Percentiles rank a stretch among this genome's conserved stretches.
Evolutionary conservation across 192 early-diverging fungal genomes (phyloP).

Genomic region (Lobulomyces angularis): DNA sequence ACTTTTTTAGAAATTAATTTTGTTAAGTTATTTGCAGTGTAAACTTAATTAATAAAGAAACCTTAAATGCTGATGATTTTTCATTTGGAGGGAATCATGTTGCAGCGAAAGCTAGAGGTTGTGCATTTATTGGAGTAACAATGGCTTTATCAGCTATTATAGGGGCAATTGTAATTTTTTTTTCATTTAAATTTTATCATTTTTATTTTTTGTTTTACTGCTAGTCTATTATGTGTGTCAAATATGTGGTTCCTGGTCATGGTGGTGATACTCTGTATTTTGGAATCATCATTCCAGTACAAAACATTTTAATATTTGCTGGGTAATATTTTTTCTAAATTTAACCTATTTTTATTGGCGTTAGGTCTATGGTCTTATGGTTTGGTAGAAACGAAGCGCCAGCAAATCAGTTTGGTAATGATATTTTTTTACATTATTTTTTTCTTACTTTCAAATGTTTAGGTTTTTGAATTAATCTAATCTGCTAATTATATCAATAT

Average conservation of each 20-base stretch:
- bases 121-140: constrained; percentile 35
- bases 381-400: constrained; percentile 40
- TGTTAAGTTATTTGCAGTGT: constrained; percentile 12
- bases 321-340: constrained; percentile 9
- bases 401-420: too few relatives aligned
- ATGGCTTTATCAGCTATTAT: constrained; percentile 34
- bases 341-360: neutral
- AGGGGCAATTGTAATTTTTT: constrained; percentile 22
- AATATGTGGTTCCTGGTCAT: constrained; percentile 29
- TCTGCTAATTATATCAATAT: too few relatives aligned
- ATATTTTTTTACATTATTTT: too few relatives aligned
- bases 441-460: too few relatives aligned
- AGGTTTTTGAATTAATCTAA: too few relatives aligned
- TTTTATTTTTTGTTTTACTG: neutral
- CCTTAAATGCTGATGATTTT: constrained; percentile 24
- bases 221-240: constrained; percentile 27
- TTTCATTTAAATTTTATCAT: neutral
- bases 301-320: constrained; percentile 37
- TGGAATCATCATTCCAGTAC: constrained; percentile 22
- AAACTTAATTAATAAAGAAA: constrained; percentile 35
- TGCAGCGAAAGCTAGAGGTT: constrained; percentile 32
- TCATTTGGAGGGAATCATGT: constrained; percentile 13
- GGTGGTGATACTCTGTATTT: constrained; percentile 30
- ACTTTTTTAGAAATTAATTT: too few relatives aligned
- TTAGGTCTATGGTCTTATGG: constrained; percentile 36